Percentiles rank a stretch among this genome's conserved stretches.
phyloP scores from a whole-genome alignment of 805 yeast species.

The Teunomyces barrocoloradensis region DNA sequence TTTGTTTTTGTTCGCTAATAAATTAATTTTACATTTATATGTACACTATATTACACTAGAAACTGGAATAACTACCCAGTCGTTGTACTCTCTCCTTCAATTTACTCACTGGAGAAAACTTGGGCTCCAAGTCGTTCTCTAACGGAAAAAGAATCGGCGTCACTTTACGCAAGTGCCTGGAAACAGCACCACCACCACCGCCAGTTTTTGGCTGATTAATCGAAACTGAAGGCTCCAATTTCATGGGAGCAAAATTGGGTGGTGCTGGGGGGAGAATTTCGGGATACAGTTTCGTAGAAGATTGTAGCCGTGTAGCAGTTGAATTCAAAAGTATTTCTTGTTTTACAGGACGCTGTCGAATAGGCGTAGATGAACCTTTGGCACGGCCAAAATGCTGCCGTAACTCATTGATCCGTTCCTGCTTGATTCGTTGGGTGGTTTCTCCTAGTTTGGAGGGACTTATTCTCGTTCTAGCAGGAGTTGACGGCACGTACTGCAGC shows the following conservation, averaged over 20 bases:
- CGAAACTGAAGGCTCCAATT: background rate
- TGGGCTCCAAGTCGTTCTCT: slow-evolving; percentile 25
- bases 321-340: background rate
- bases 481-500: slow-evolving; percentile 16
- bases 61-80: slow-evolving; percentile 1
- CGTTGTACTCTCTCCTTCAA: slow-evolving; percentile 22
- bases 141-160: slow-evolving; percentile 37
- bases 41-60: slow-evolving; percentile 3
- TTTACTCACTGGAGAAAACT: slow-evolving; percentile 29
- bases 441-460: slow-evolving; percentile 40
- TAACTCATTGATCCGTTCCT: slow-evolving; percentile 33
- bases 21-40: background rate
- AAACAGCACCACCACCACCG: slow-evolving; percentile 17
- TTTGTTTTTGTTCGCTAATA: background rate
- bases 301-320: slow-evolving; percentile 4
- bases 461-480: slow-evolving; percentile 23
- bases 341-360: background rate
- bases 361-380: slow-evolving; percentile 16
- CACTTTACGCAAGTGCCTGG: slow-evolving; percentile 28
- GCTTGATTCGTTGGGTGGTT: slow-evolving; percentile 34
- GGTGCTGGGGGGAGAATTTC: slow-evolving; percentile 19
- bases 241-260: slow-evolving; percentile 17
- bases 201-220: slow-evolving; percentile 16
- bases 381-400: slow-evolving; percentile 30
- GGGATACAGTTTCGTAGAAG: slow-evolving; percentile 3